phyloP scores from a whole-genome alignment of 2,329 filamentous ascomycete genomes.

The Chrysosporium keratinophilum region DNA sequence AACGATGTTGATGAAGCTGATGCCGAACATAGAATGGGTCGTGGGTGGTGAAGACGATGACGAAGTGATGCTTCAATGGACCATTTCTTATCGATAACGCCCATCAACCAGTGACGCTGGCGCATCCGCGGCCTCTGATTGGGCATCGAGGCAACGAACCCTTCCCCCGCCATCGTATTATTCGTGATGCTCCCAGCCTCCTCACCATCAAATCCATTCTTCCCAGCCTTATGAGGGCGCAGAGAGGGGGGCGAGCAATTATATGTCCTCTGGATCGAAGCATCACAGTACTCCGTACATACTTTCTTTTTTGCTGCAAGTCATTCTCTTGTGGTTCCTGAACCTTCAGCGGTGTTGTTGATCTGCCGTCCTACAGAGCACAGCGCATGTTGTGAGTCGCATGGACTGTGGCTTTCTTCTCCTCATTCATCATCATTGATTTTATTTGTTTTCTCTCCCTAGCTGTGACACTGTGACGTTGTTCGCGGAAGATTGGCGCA shows the following conservation, averaged over 20 bases:
- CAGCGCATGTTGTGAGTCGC: not conserved
- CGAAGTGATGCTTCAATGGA: too few relatives aligned
- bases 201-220: not conserved
- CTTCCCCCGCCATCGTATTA: slow-evolving; percentile 11
- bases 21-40: too few relatives aligned
- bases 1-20: too few relatives aligned
- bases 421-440: not conserved
- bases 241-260: not conserved
- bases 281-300: too few relatives aligned
- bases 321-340: not conserved
- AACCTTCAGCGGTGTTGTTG: not conserved
- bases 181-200: slow-evolving; percentile 13
- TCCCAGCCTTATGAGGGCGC: not conserved
- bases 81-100: too few relatives aligned
- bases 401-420: not conserved
- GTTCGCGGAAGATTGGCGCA: not conserved
- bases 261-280: too few relatives aligned
- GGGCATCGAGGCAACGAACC: too few relatives aligned
- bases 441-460: not conserved
- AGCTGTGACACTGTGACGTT: not conserved
- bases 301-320: not conserved
- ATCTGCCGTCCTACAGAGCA: not conserved
- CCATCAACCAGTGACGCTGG: too few relatives aligned
- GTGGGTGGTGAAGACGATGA: too few relatives aligned
- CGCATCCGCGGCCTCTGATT: too few relatives aligned